Evolutionary conservation across 176 grass and related monocot species (phyloP).

Genomic region (Pontederia paniculata): DNA sequence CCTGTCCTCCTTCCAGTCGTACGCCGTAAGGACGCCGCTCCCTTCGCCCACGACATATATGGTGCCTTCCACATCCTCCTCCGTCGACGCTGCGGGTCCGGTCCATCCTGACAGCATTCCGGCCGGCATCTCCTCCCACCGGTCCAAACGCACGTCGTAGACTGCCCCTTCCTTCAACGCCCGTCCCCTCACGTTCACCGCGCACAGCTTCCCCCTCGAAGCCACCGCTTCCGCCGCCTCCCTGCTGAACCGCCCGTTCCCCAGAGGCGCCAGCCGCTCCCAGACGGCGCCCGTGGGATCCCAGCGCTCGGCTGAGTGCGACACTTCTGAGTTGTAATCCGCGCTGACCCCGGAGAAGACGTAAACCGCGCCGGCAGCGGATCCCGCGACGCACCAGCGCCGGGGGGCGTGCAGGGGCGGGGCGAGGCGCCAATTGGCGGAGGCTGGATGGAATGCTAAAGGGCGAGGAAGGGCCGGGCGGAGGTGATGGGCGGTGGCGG

Average conservation of each 20-base stretch:
- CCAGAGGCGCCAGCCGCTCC: slow-evolving; percentile 8
- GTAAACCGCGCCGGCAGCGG: slow-evolving; percentile 37
- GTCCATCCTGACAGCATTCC: slow-evolving; percentile 62
- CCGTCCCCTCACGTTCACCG: slow-evolving; percentile 47
- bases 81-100: slow-evolving; percentile 17
- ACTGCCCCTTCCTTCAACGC: slow-evolving; percentile 46
- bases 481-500: slow-evolving; percentile 37
- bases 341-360: slow-evolving; percentile 49
- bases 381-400: slow-evolving; percentile 59
- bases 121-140: slow-evolving; percentile 69
- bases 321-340: slow-evolving; percentile 39
- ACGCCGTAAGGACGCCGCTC: slow-evolving; percentile 27
- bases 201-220: slow-evolving; percentile 56
- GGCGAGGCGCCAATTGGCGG: slow-evolving; percentile 20
- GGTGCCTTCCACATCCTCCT: not conserved
- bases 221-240: slow-evolving; percentile 48
- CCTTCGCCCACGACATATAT: slow-evolving; percentile 59
- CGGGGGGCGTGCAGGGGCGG: slow-evolving; percentile 47
- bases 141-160: slow-evolving; percentile 20
- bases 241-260: slow-evolving; percentile 61
- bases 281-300: slow-evolving; percentile 15
- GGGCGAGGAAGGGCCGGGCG: slow-evolving; percentile 42
- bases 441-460: slow-evolving; percentile 42
- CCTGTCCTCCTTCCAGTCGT: slow-evolving; percentile 41
- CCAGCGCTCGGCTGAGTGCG: slow-evolving; percentile 38